phyloP scores from a whole-genome alignment of 1,284 basidiomycete genomes.

The Meripilus lineatus region DNA sequence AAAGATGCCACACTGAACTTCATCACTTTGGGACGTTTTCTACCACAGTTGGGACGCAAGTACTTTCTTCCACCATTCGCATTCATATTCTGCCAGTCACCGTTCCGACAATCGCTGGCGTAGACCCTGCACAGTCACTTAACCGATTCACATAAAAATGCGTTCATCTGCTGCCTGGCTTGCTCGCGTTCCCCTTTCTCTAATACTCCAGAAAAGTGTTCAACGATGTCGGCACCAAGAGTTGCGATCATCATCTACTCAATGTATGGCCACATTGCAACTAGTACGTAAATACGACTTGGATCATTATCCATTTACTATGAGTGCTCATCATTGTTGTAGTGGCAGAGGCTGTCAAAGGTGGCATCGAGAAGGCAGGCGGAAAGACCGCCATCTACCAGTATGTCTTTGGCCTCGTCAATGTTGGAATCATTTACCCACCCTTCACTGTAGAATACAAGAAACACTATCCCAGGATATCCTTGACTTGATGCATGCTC shows the following conservation, averaged over 20 bases:
- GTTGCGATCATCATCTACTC: constrained; percentile 78
- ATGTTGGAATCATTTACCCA: background rate
- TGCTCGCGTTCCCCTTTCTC: background rate
- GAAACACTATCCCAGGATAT: constrained; percentile 85
- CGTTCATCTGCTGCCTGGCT: background rate
- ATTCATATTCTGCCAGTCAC: too few relatives aligned
- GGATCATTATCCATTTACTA: too few relatives aligned
- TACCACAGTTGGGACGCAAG: too few relatives aligned
- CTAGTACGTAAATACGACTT: constrained; percentile 50
- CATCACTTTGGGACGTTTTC: background rate
- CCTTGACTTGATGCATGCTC: constrained; percentile 73
- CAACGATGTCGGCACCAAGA: constrained; percentile 37
- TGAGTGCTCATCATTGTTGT: constrained; percentile 14
- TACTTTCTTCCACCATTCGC: too few relatives aligned
- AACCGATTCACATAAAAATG: background rate
- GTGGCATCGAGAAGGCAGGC: constrained; percentile 67
- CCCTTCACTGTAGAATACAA: too few relatives aligned
- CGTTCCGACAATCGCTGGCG: too few relatives aligned
- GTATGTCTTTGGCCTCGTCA: constrained; percentile 35
- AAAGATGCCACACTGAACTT: too few relatives aligned
- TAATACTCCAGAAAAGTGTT: background rate
- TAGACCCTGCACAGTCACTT: too few relatives aligned
- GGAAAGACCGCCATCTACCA: constrained; percentile 73
- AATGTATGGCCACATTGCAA: constrained; percentile 72
- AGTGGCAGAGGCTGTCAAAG: constrained; percentile 80